Evolutionary conservation across 768 basidiomycete species (phyloP), one percentile per base, ranked within the genome.

Genomic region (Coprinopsis marcescibilis): DNA sequence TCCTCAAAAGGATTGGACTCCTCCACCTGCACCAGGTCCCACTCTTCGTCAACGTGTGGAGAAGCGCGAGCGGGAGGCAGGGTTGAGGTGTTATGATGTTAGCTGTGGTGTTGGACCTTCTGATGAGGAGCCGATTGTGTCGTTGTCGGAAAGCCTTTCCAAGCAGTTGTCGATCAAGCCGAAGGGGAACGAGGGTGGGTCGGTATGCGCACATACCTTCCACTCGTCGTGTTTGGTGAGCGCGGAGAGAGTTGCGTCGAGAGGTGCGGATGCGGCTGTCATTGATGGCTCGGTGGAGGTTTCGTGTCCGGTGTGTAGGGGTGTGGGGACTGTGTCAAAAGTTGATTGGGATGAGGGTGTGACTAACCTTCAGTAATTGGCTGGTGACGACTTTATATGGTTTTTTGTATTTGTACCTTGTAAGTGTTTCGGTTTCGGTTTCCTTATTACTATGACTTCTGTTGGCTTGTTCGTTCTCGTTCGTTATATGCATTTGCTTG

Each of bases 21-120:
- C 72, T 1, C 85, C 85, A 0, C 64, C 80, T 1, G 67, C 83
- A 0, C 85, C 85, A 2, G 86, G 86, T 0, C 73, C 71, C 26
- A 85, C 85, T 4, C 64, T 89, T 35, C 82, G 88, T 21, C 78
- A 89, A 60, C 76, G 80, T 4, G 70, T 90, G 14, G 88, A 90
- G 61, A 72, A 75, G 49, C 71, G 77, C 46, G 88, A 89, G 61
- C 75, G 81, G 17, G 84, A 86, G 58, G 73, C 76, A 17, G 87
- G 85, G 1, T 57, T 87, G 55, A 70, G 88, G 40, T 90, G 88
- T 59, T 77, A 68, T 30, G 87, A 89, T 55, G 64, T 80, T 23
- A 80, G 78, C 50, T 90, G 88, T 60, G 85, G 84, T 2, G 59
- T 88, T 23, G 88, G 85, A 0, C 85, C 85, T 5, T 80, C 77